These are phyloP conservation scores for Danielozyma ontarioensis DNA, from an alignment of 805 yeast genomes.

Conservation along the genomic window DNA sequence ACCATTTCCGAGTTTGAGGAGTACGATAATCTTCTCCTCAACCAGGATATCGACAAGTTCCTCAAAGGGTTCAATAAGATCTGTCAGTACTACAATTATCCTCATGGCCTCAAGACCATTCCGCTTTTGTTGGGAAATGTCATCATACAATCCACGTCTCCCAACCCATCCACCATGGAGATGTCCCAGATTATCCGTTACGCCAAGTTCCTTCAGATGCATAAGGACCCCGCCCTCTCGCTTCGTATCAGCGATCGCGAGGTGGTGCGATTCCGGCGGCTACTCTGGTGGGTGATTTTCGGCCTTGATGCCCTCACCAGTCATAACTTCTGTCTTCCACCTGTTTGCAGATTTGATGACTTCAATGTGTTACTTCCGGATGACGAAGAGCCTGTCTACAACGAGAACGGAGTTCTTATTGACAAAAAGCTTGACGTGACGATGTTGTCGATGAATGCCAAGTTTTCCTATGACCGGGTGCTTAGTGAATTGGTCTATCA, in stretches of 20 bases:
- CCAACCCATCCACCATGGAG: slow-evolving; percentile 51
- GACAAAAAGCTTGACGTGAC: slow-evolving; percentile 38
- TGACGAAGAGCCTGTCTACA: slow-evolving; percentile 35
- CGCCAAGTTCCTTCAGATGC: slow-evolving; percentile 51
- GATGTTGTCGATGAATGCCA: slow-evolving; percentile 47
- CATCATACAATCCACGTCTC: slow-evolving; percentile 47
- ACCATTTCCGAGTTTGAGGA: slow-evolving; percentile 58
- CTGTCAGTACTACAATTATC: slow-evolving; percentile 47
- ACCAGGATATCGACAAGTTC: slow-evolving; percentile 46
- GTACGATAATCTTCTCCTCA: slow-evolving; percentile 40
- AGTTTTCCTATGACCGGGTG: slow-evolving; percentile 47
- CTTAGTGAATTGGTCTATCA: slow-evolving; percentile 49
- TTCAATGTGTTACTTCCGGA: slow-evolving; percentile 55
- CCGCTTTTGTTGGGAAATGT: slow-evolving; percentile 44
- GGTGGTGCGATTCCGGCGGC: slow-evolving; percentile 47
- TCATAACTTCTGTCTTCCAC: slow-evolving; percentile 50
- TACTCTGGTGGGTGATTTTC: slow-evolving; percentile 66
- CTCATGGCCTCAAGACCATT: slow-evolving; percentile 39
- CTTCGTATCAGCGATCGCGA: slow-evolving; percentile 45
- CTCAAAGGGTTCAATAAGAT: slow-evolving; percentile 46
- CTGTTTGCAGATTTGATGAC: slow-evolving; percentile 47
- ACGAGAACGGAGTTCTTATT: slow-evolving; percentile 20
- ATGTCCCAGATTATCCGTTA: slow-evolving; percentile 52
- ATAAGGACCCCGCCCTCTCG: slow-evolving; percentile 55
- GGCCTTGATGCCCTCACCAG: slow-evolving; percentile 54